Evolutionary conservation across 192 early-diverging fungal species (phyloP), one percentile per base, ranked within the genome.

Genomic region (Mortierella hygrophila): DNA sequence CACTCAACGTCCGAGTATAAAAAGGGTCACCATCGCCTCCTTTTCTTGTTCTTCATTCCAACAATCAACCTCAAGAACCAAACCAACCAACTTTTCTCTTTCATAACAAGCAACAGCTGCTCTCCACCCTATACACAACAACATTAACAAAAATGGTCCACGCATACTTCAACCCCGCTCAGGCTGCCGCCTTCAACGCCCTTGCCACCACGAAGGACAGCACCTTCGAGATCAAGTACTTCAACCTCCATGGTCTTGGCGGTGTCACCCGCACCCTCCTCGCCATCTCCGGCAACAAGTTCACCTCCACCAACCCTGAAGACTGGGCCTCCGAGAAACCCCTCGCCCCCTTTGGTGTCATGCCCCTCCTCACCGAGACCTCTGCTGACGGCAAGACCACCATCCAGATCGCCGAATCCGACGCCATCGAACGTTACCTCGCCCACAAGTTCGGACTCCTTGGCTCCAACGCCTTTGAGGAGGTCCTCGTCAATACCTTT

Each of bases 361-460:
- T 93, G 11, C 92, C 92, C n/a, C 77, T 90, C 29, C 74, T 93
- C 16, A 76, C 82, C 8, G 91, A 91, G 76, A 87, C 65, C 37
- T 72, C 71, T 23, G 47, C 70, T 18, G 77, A 88, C n/a, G 79
- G 85, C 32, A 80, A 55, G 77, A 80, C 55, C 42, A 88, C 86
- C 68, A 70, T 83, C 15, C 13, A 80, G 8, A 77, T 93, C 0
- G 70, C 86, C 60, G 90, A 93, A 20, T 82, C 90, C 2, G 52
- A 70, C 0, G 85, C 88, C 9, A 92, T 92, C 60, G 90, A 89
- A 44, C 84, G 88, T 6, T 91, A 90, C 60, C 86, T 93, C 0
- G 88, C 87, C 32, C 63, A 47, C 42, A 90, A 88, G 60, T 87
- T 88, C 78, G 82, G 73, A 16, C 54, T 90, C 4, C 65, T 68